phyloP scores from a whole-genome alignment of 164 flowering plant genomes.

The Kingdonia uniflora region DNA sequence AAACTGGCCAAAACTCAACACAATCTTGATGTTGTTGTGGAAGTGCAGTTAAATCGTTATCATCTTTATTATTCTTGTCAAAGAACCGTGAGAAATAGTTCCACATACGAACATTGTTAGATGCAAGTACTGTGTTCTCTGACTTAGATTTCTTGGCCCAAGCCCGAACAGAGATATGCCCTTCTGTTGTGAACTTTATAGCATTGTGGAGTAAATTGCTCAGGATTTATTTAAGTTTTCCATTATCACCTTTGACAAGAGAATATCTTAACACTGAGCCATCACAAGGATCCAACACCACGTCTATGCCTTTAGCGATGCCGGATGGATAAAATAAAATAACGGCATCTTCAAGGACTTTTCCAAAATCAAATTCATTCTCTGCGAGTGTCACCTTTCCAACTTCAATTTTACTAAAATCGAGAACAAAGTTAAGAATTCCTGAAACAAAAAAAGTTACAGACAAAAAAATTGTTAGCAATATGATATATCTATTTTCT shows the following conservation, averaged over 20 bases:
- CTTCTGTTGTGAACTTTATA: constrained; percentile 68
- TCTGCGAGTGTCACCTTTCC: constrained; percentile 75
- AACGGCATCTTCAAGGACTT: constrained; percentile 62
- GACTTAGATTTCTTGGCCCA: constrained; percentile 46
- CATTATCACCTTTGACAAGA: constrained; percentile 58
- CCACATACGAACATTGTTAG: constrained; percentile 8
- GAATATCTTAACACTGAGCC: constrained; percentile 36
- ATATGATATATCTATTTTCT: too few relatives aligned
- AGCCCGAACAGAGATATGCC: constrained; percentile 52
- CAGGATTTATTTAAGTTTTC: constrained; percentile 54
- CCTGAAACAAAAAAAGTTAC: constrained; percentile 23
- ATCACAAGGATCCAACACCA: constrained; percentile 59
- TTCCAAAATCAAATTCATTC: constrained; percentile 47
- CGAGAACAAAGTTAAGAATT: constrained; percentile 75
- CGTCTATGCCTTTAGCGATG: constrained; percentile 61
- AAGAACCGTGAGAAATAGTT: constrained; percentile 7
- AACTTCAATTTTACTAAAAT: constrained; percentile 76
- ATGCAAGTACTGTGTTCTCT: constrained; percentile 17
- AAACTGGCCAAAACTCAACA: constrained; percentile 26
- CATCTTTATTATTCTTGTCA: constrained; percentile 9
- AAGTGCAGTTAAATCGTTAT: constrained; percentile 7
- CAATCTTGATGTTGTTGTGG: constrained; percentile 19
- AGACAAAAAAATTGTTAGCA: too few relatives aligned
- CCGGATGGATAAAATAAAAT: constrained; percentile 51
- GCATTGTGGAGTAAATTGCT: constrained; percentile 78